Evolutionary conservation across 2,329 filamentous ascomycete genomes (phyloP), one percentile per base, ranked within the genome.

Genomic region (Calycina marina): DNA sequence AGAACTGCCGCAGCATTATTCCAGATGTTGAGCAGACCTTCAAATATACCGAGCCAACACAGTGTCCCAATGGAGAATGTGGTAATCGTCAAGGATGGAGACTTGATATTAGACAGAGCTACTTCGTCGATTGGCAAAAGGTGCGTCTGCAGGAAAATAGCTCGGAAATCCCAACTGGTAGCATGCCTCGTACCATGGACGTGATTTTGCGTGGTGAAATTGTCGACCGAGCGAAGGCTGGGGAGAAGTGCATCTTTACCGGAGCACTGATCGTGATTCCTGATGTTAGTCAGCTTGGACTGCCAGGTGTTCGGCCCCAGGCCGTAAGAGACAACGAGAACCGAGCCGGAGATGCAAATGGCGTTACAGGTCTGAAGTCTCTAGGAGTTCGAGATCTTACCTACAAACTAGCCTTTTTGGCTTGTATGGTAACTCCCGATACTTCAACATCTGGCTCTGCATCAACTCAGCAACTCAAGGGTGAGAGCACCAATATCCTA

Each of bases 81-180:
- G 77, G 77, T 47, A 98, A 98, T 59, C 77, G 90, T 15, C 63
- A 77, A 37, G 84, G 81, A n/a, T 98, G 90, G 90, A 76, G 85
- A 43, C 61, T 98, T n/a, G 88, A 98, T 48, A 94, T 98, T 49
- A 71, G 84, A 26, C 88, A 93, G 56, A 94, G 86, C 56, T 96
- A 86, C 0, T 98, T 98, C 53, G 81, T 98, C 40, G 90, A 98
- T 59, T 98, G 90, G 90, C 90, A 98, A 54, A 96, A 96, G 56
- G 85, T 96, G 14, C 81, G 92, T 41, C 84, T 96, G 40, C 90
- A 98, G 58, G 90, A 98, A 57, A 98, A 96, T 61, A 93, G 85
- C 45, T 88, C 88, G 4, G 90, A 98, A 54, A 98, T 98, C 22
- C 90, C 90, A 0, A 98, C 90, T 0, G 90, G 90, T 34, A 94